Conservation (phyloP, 495 filamentous ascomycete genomes). For the Penicillium alfredii region DNA sequence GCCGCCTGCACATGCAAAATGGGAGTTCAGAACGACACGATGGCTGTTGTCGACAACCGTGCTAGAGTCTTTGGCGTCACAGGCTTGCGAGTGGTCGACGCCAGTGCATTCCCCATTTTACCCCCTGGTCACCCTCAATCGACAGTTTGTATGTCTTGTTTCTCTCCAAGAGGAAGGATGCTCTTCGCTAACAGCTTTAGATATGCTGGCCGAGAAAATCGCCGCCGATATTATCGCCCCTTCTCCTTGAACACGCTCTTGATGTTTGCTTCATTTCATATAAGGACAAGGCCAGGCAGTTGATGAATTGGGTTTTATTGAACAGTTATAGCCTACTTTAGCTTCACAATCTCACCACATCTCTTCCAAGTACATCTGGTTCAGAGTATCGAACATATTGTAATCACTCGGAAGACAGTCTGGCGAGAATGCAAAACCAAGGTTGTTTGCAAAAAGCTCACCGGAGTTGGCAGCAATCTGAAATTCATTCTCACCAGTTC, state of each 20-base stretch:
- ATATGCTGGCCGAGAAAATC: conserved; percentile 59
- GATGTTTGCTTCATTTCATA: neutral
- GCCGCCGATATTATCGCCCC: conserved; percentile 43
- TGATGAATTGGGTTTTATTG: neutral
- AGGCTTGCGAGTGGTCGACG: conserved; percentile 54
- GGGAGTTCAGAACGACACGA: conserved; percentile 38
- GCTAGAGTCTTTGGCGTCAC: conserved; percentile 48
- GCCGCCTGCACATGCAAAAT: conserved; percentile 48
- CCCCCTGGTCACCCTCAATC: conserved; percentile 52
- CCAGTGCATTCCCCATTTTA: conserved; percentile 50
- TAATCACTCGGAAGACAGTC: conserved; percentile 24
- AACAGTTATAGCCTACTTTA: neutral
- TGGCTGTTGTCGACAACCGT: conserved; percentile 50
- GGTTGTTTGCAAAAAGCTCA: conserved; percentile 19
- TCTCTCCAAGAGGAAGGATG: neutral
- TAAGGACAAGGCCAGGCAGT: neutral
- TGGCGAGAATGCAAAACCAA: conserved; percentile 21
- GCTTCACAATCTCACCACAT: conserved; percentile 12
- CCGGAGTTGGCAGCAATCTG: conserved; percentile 2
- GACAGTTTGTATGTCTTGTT: conserved; percentile 39
- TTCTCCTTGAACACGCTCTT: neutral
- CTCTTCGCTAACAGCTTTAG: conserved; percentile 15
- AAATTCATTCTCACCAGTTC: neutral
- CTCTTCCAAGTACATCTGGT: conserved; percentile 23
- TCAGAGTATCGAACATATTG: conserved; percentile 25